Base-by-base conservation (phyloP, 2,329 filamentous ascomycete genomes). In the Fusarium transvaalense region DNA sequence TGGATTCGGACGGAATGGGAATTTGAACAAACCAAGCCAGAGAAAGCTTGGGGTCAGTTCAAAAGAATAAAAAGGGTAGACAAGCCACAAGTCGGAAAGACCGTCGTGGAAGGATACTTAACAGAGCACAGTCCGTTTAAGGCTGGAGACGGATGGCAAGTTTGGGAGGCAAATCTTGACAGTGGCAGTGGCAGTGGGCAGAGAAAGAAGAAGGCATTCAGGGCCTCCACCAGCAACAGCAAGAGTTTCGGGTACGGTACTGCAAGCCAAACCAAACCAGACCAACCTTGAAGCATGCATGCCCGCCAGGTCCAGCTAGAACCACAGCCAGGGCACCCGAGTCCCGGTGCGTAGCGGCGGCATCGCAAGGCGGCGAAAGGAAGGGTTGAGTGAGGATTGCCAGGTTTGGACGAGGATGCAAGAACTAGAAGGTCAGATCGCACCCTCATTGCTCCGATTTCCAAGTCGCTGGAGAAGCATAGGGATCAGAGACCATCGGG, bases 401-500 rank as follows among this genome's bases (percentile, higher is more conserved):
- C 64, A 59, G 51, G 59, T 55, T 66, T 58, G 56, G 48, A 67
- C 45, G 66, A 62, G 56, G 58, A 64, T 67, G 51, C 57, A 52
- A 67, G 55, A 68, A 59, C 45, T 60, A 48, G 56, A 71, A 76
- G 58, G 37, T n/a, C 47, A 76, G 75, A 78, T 78, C 61, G 55
- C 51, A 57, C 68, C 56, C 76, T 72, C 66, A 78, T 78, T 78
- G 77, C 74, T 68, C 71, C 78, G 78, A 79, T 79, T 71, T 65
- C 67, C 71, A 77, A 55, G 68, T 46, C 61, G 43, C 31, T 66
- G 72, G 71, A 71, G 69, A 64, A 62, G 46, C 55, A 29, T 60
- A 34, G 62, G 45, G 74, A 78, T 77, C 76, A 75, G 69, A 75
- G 68, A 53, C 56, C 71, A 77, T 76, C 73, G 73, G 61, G 53